phyloP scores from a whole-genome alignment of 345 rosid species.

The Ceriops zippeliana region DNA sequence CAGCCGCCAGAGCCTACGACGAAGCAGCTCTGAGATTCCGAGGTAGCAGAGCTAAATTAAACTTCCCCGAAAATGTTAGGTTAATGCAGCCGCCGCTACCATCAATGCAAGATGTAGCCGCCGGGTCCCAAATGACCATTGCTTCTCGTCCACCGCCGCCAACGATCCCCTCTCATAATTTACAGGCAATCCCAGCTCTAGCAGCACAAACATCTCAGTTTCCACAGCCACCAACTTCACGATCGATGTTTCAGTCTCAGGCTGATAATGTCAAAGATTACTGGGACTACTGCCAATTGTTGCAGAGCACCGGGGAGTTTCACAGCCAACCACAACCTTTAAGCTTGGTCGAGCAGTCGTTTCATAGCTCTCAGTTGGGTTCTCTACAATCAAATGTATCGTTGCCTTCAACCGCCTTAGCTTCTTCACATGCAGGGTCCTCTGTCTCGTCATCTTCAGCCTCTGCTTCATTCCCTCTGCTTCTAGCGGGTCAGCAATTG shows the following conservation, averaged over 20 bases:
- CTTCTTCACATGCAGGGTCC: neutral
- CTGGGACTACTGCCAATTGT: slow-evolving; percentile 44
- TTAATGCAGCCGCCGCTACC: slow-evolving; percentile 28
- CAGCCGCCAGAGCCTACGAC: slow-evolving; percentile 89
- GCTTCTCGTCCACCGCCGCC: slow-evolving; percentile 7
- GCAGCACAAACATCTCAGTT: slow-evolving; percentile 8
- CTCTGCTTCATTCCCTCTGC: slow-evolving; percentile 46
- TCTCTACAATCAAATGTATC: slow-evolving; percentile 24
- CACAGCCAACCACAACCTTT: slow-evolving; percentile 23
- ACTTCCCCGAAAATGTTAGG: slow-evolving; percentile 69
- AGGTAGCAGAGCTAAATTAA: slow-evolving; percentile 76
- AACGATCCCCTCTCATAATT: slow-evolving; percentile 8
- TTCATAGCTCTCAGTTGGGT: slow-evolving; percentile 31
- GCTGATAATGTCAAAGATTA: slow-evolving; percentile 34
- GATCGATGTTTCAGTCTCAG: slow-evolving; percentile 22
- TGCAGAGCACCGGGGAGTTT: slow-evolving; percentile 39
- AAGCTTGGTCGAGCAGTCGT: slow-evolving; percentile 32
- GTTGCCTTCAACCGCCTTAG: slow-evolving; percentile 9
- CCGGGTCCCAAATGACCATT: slow-evolving; percentile 20
- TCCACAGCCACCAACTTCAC: slow-evolving; percentile 4
- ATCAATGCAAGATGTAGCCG: slow-evolving; percentile 16
- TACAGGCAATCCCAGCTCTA: slow-evolving; percentile 8
- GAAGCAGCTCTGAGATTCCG: slow-evolving; percentile 82
- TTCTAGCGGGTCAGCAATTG: slow-evolving; percentile 34
- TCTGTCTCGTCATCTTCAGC: slow-evolving; percentile 19